phyloP scores from a whole-genome alignment of 176 grass and related monocot genomes.

The Oryza meridionalis region DNA sequence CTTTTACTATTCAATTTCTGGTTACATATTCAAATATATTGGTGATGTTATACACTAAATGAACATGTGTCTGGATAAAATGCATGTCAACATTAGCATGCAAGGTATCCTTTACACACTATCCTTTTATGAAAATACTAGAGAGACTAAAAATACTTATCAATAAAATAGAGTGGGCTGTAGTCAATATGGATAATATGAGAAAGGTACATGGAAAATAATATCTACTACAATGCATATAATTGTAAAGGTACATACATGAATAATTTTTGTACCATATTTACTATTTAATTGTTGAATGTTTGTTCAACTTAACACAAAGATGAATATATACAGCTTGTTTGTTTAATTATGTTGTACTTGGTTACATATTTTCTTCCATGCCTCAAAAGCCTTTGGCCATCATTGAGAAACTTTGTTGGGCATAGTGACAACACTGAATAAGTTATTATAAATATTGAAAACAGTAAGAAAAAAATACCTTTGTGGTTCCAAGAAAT shows the following conservation, averaged over 20 bases:
- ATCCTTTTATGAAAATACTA: background rate
- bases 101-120: background rate
- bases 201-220: background rate
- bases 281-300: background rate
- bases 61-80: slow-evolving; percentile 1
- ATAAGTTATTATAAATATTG: background rate
- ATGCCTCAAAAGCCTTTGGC: background rate
- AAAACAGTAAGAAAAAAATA: slow-evolving; percentile 31
- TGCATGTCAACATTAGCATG: background rate
- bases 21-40: slow-evolving; percentile 20
- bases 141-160: background rate
- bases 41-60: background rate
- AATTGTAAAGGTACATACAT: background rate
- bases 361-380: background rate
- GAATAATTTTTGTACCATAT: background rate
- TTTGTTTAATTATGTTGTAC: background rate
- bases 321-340: background rate
- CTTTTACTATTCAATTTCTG: background rate
- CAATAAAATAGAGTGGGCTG: background rate
- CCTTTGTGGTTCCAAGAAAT: slow-evolving; percentile 80
- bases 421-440: background rate
- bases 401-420: slow-evolving; percentile 10
- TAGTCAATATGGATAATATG: background rate
- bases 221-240: background rate
- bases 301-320: background rate